Evolutionary conservation across 345 rosid species (phyloP), one percentile per base, ranked within the genome.

Genomic region (Hypericum perforatum): DNA sequence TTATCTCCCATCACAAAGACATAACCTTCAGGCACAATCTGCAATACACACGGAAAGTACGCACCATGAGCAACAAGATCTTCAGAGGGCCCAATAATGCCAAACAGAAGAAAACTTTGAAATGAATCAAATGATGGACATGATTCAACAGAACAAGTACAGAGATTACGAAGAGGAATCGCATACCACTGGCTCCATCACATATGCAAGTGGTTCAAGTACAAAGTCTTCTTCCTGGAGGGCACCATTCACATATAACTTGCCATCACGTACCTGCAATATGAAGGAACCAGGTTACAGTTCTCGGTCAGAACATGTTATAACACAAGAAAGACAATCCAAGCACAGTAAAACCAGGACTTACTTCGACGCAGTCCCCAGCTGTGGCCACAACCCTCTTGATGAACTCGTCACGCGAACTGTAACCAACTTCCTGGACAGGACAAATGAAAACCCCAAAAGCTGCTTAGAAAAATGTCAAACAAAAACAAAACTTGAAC

Each of bases 1-100:
- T 90, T 90, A 74, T 90, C 97, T 56, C 97, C 95, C 83, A 90
- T 56, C 46, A 90, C 97, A 57, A 82, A 86, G 39, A 90, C 97
- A 66, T 66, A 79, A 41, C 82, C 97, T 71, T 80, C 78, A 37
- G 95, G 97, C 56, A 90, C 85, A 58, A 74, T 45, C 97, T 90
- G 79, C 70, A 74, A 64, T 38, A 16, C 6, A 11, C 54, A 22
- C 32, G 32, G 4, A 5, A 47, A 16, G 32, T 6, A n/a, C n/a
- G 36, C 36, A 40, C 5, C 8, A 0, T 11, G 16, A 46, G 8
- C 3, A 8, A 22, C 32, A 22, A 22, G 32, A 22, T 22, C 5
- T 11, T 6, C 14, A 39, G 8, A 12, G 43, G 32, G 4, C 32
- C 32, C 32, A 22, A 56, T 16, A 38, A 32, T 40, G 12, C 50